Evolutionary conservation across 2,329 filamentous ascomycete genomes (phyloP).

Genomic region (Pezizomycotina sp.): DNA sequence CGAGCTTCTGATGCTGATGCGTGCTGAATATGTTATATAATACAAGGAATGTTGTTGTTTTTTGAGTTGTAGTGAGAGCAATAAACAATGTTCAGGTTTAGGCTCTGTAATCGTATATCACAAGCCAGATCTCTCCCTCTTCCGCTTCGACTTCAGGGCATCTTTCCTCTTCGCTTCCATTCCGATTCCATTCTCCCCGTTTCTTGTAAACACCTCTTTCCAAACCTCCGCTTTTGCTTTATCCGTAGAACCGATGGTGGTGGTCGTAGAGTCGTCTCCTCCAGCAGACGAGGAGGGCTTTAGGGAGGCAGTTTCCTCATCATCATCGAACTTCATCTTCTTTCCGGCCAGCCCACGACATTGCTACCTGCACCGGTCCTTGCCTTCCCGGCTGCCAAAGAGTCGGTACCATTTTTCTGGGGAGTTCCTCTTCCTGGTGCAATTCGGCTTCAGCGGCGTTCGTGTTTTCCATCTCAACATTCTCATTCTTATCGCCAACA

Average conservation of each 20-base stretch:
- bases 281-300: neutral
- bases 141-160: slow-evolving; percentile 49
- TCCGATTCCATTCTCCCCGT: slow-evolving; percentile 45
- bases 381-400: no score
- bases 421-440: no score
- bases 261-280: neutral
- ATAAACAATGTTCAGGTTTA: no score
- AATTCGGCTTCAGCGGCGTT: slow-evolving; percentile 1
- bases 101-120: no score
- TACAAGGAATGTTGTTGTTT: no score
- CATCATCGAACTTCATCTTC: slow-evolving; percentile 18
- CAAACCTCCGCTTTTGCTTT: slow-evolving; percentile 12
- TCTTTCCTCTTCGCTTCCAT: slow-evolving; percentile 47
- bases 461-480: slow-evolving; percentile 9
- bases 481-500: slow-evolving; percentile 14
- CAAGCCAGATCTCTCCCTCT: slow-evolving; percentile 41
- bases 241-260: neutral
- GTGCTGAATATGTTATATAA: no score
- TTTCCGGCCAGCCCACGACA: slow-evolving; percentile 18
- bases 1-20: no score
- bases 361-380: slow-evolving; percentile 16
- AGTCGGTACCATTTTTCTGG: no score
- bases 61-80: no score
- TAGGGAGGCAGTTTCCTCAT: slow-evolving; percentile 1
- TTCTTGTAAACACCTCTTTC: slow-evolving; percentile 50